Base-by-base conservation (phyloP, 306 rosid species). In the Cicer cuneatum region DNA sequence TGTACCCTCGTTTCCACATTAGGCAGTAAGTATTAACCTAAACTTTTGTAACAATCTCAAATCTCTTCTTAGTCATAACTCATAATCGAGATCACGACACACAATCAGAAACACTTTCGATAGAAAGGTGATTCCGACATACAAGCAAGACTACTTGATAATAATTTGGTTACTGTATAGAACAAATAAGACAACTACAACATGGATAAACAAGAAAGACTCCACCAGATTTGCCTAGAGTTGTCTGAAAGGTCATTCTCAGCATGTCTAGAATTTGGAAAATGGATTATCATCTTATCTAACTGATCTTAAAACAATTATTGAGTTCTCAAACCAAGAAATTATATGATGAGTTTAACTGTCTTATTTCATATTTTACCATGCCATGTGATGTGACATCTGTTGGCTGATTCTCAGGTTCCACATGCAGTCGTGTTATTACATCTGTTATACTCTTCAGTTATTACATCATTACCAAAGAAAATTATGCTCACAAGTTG, bases 151-250 rank as follows among this genome's bases (percentile, higher is more conserved):
- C 48, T 35, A 24, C 51, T 61, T 39, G 41, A 59, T 42, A 56
- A 63, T 43, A 14, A 66, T 52, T 19, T 57, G 19, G 13, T 49
- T 40, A 62, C 37, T 3, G 52, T 15, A 69, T 42, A 10, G 54
- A 69, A 40, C 67, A 68, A 46, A 72, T 10, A 58, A 60, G 45
- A 51, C 57, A 80, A 52, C 51, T 53, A 37, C 43, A 74, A 11
- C 49, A 60, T 2, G 6, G 47, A 51, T 48, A 69, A 42, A 61
- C 19, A 61, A 54, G 63, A 64, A 56, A 46, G 48, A 40, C 65
- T 2, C 42, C 57, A n/a, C 11, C 39, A 43, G 46, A 61, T 75
- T 61, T 68, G 15, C 24, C 15, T 29, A 21, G 15, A 60, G 42
- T 41, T 40, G 40, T 58, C 29, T 5, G 41, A 40, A 33, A 11